These are phyloP conservation scores for Camellia lanceoleosa DNA, from an alignment of 148 eudicot species.

Conservation along the genomic window DNA sequence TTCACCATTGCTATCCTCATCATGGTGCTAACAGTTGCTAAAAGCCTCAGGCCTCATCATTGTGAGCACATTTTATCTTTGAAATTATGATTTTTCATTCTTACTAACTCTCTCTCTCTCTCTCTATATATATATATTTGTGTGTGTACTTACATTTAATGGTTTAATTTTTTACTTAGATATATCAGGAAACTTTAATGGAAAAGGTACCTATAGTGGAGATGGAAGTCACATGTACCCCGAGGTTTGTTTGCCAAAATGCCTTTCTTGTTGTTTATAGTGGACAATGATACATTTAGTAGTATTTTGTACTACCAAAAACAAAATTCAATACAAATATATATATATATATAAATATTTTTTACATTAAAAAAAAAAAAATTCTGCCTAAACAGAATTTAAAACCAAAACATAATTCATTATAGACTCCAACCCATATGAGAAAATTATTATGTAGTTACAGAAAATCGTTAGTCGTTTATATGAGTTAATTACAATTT, in stretches of 20 bases:
- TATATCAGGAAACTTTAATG: conserved; percentile 17
- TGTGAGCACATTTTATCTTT: conserved; percentile 27
- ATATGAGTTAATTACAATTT: too few relatives aligned
- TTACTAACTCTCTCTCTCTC: not conserved
- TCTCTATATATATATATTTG: too few relatives aligned
- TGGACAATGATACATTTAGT: not conserved
- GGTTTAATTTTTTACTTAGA: not conserved
- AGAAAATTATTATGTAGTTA: too few relatives aligned
- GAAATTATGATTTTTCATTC: not conserved
- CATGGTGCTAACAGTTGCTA: conserved; percentile 20
- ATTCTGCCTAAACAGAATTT: not conserved
- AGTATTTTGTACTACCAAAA: not conserved
- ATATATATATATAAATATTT: not conserved
- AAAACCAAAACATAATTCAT: too few relatives aligned
- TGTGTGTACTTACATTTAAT: not conserved
- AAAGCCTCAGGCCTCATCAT: conserved; percentile 38
- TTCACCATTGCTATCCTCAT: conserved; percentile 20
- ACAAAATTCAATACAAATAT: not conserved
- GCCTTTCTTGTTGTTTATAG: not conserved
- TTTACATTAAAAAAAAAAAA: not conserved
- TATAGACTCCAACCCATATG: too few relatives aligned
- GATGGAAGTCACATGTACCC: conserved; percentile 12
- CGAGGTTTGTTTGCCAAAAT: conserved; percentile 24
- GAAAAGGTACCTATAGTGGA: conserved; percentile 16
- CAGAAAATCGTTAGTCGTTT: too few relatives aligned